Evolutionary conservation across 768 basidiomycete species (phyloP), one percentile per base, ranked within the genome.

Genomic region (Pisolithus microcarpus): DNA sequence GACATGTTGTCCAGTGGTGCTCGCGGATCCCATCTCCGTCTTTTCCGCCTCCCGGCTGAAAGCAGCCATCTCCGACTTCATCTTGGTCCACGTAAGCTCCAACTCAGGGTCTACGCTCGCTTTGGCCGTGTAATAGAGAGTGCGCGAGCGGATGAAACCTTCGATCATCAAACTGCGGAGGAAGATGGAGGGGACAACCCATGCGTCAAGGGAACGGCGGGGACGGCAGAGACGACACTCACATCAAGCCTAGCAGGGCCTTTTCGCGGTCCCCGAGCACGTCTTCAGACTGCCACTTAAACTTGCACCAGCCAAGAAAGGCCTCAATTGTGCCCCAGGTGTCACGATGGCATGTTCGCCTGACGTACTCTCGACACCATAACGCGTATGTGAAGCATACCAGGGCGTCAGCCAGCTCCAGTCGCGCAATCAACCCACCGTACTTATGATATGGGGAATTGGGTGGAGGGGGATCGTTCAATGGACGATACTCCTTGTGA

Each of bases 371-470:
- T 60, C 77, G 82, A 66, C 79, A 81, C 90, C 89, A 93, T 57
- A 88, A 75, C 5, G 86, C 78, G 62, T 89, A 93, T 4, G 85
- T 80, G 69, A 91, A 92, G 68, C 85, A 86, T 39, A 91, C 72
- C 51, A 91, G 76, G 39, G 89, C 85, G 66, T 92, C 88, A 38
- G 89, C 69, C 43, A 87, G 81, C 64, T 91, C 89, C 18, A 91
- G 75, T 23, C 86, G 78, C 26, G 86, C 85, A 61, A 91, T 84
- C 56, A 87, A 69, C 19, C 81, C 81, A 18, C 85, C 87, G 56
- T 81, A 76, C 63, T 83, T 85, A 65, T 88, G 83, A 64, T 91
- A 91, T 36, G 77, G 69, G 0, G 87, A 87, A 54, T 76, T 77
- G 10, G 78, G 75, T 5, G 77, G 72, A 6, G 86, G 85, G 2